phyloP scores from a whole-genome alignment of 2,329 filamentous ascomycete species.

The Eutypa lata region DNA sequence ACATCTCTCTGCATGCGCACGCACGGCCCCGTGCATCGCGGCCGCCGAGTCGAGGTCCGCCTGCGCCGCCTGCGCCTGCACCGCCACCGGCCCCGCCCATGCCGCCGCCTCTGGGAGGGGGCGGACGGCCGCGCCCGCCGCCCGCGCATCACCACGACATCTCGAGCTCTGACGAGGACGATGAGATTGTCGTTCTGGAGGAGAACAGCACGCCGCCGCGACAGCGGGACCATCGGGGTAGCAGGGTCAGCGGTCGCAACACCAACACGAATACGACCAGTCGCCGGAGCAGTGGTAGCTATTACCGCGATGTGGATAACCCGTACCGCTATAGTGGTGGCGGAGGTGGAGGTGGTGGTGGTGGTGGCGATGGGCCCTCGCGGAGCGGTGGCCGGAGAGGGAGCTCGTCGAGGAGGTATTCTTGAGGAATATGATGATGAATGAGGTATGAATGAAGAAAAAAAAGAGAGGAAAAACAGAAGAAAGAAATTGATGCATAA shows the following conservation, averaged over 20 bases:
- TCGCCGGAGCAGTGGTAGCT: constrained; percentile 7
- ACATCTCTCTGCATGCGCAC: constrained; percentile 4
- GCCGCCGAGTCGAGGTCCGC: background rate
- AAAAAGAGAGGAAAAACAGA: background rate
- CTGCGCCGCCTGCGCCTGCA: background rate
- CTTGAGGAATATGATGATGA: background rate
- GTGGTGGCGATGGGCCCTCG: constrained; percentile 6
- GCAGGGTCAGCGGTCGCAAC: constrained; percentile 18
- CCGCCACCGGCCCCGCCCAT: constrained; percentile 3
- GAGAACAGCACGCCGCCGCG: constrained; percentile 29
- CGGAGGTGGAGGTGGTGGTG: too few species aligned
- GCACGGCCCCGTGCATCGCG: constrained; percentile 4
- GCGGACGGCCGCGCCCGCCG: constrained; percentile 1
- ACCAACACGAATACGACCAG: constrained; percentile 22
- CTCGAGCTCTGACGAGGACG: constrained; percentile 24
- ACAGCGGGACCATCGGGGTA: constrained; percentile 18
- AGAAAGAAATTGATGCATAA: background rate
- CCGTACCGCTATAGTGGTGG: constrained; percentile 21
- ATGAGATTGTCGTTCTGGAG: constrained; percentile 35
- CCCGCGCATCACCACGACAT: constrained; percentile 16
- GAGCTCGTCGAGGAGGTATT: constrained; percentile 27
- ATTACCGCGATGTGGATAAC: constrained; percentile 29
- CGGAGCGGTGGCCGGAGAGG: constrained; percentile 24
- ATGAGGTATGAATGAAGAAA: constrained; percentile 1
- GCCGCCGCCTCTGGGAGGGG: constrained; percentile 1